Evolutionary conservation across 78 protist species (phyloP), one percentile per base, ranked within the genome.

Genomic region (Monosiga brevicollis): DNA sequence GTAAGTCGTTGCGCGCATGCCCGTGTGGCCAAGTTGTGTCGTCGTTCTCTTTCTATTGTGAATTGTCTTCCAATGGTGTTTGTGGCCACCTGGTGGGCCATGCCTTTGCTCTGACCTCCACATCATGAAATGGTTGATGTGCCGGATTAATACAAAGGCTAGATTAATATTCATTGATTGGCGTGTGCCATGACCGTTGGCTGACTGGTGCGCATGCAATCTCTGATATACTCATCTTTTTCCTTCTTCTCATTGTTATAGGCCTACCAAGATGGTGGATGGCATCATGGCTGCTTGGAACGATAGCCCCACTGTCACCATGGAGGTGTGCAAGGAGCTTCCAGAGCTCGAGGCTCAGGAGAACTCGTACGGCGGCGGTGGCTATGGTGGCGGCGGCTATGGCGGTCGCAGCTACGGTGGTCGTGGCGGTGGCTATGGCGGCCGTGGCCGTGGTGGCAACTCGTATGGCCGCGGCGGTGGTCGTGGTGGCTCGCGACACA

Each of bases 401-500:
- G 79, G 79, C 54, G 49, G 49, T 23, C 6, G 9, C 74, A 2
- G 15, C 74, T 1, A 49, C 79, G 79, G 79, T 22, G 79, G 79
- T 49, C 35, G 55, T 76, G 79, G 79, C n/a, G 79, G 79, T 22
- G 55, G 79, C 15, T 1, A 11, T 40, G 79, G 79, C 42, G 42
- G 55, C 40, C 42, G 78, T 6, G 22, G 37, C 20, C 34, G 78
- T 26, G 78, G 78, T 36, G 78, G 78, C 2, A 11, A 9, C 3
- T 2, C 41, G 41, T 24, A 22, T 22, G 49, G 79, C 1, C 37
- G 79, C 35, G 42, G 42, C 79, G 55, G 79, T 25, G 9, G 9
- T 32, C 74, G 74, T 70, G 34, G 74, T 70, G 74, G 74, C 74
- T 20, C 36, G 9, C 34, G 74, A 49, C 62, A 15, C 62, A 15